phyloP scores from a whole-genome alignment of 192 early-diverging fungal genomes.

The Podila horticola region DNA sequence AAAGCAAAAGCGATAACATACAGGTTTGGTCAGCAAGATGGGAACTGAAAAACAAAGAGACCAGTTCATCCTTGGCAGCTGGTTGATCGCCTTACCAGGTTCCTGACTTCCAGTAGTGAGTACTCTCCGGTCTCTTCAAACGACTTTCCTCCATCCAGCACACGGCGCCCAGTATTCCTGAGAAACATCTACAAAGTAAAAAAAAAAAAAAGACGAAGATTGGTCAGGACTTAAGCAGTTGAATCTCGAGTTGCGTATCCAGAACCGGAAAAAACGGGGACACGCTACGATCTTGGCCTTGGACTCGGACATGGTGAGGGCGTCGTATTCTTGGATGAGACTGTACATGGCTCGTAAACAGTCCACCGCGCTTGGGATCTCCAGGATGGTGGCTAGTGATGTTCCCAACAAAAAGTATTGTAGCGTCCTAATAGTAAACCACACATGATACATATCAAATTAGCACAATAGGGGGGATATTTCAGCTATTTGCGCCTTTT shows the following conservation, averaged over 20 bases:
- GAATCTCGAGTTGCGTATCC: too few species aligned
- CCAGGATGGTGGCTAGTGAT: conserved; percentile 26
- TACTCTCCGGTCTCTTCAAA: conserved; percentile 43
- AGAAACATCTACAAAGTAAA: conserved; percentile 26
- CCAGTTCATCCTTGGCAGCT: neutral
- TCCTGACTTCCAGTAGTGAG: conserved; percentile 42
- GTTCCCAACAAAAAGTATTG: conserved; percentile 43
- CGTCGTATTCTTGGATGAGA: conserved; percentile 36
- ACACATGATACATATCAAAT: neutral
- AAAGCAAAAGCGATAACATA: too few species aligned
- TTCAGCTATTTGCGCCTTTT: neutral
- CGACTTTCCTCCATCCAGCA: conserved; percentile 11
- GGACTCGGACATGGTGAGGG: conserved; percentile 29
- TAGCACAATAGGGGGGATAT: neutral
- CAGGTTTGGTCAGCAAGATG: too few species aligned
- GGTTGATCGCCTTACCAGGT: conserved; percentile 10
- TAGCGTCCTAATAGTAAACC: conserved; percentile 13
- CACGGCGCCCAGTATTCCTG: conserved; percentile 19
- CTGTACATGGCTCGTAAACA: conserved; percentile 18
- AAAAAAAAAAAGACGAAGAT: neutral
- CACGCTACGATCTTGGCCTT: conserved; percentile 26
- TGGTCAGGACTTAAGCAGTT: neutral
- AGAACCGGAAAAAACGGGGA: neutral
- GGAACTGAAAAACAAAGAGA: neutral
- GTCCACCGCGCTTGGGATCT: conserved; percentile 22